Conservation (phyloP, 2,329 filamentous ascomycete species). For the Achaetomium macrosporum region DNA sequence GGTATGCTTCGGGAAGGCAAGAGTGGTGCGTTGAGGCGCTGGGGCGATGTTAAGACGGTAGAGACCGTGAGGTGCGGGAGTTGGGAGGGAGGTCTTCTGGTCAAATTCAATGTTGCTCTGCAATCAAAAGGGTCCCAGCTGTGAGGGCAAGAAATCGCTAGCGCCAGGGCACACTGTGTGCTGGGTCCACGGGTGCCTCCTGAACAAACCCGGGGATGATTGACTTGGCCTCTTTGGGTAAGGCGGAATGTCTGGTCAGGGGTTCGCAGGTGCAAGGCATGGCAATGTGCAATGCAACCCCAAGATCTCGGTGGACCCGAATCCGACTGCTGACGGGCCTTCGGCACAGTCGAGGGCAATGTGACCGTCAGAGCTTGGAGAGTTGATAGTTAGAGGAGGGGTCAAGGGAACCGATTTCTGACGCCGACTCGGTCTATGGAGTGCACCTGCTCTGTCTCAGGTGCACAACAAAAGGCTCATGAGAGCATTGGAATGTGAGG, state of each 20-base stretch:
- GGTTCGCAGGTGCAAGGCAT: not conserved
- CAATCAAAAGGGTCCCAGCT: not conserved
- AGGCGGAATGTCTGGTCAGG: conserved; percentile 10
- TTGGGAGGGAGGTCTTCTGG: not conserved
- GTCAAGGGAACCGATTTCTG: not conserved
- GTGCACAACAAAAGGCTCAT: too few relatives aligned
- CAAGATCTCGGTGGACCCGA: not conserved
- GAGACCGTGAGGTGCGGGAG: not conserved
- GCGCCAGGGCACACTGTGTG: conserved; percentile 5
- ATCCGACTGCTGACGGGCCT: not conserved
- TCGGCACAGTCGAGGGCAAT: not conserved
- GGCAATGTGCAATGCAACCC: not conserved
- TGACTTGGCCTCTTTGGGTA: not conserved
- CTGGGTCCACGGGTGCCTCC: conserved; percentile 8
- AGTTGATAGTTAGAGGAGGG: not conserved
- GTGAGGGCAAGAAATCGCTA: not conserved
- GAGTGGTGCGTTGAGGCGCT: not conserved
- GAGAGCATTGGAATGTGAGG: not conserved
- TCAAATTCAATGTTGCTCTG: not conserved
- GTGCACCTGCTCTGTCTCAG: not conserved
- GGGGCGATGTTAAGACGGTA: not conserved
- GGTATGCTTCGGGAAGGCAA: not conserved
- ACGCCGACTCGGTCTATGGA: not conserved
- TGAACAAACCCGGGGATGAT: conserved; percentile 5
- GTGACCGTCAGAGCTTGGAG: not conserved